A percentile compares a stretch with the other conserved stretches of the same genome.
These are phyloP conservation scores for Lagenidium sp. DNA, from an alignment of 352 stramenopile genomes.

Conservation along the genomic window DNA sequence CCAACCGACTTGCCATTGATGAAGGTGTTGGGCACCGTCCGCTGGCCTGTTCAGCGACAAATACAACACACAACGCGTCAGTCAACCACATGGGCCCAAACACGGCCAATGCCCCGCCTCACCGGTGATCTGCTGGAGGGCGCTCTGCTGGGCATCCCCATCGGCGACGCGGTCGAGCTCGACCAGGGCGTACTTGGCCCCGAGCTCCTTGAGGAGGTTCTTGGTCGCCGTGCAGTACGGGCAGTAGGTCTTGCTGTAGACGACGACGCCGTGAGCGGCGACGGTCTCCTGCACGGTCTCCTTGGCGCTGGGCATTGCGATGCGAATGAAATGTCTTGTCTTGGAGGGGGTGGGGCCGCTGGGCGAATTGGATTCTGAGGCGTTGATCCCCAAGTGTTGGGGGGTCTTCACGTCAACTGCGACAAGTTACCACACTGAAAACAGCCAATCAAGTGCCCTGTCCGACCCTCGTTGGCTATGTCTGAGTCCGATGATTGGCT, in stretches of 20 bases:
- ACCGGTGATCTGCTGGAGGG: constrained; percentile 49
- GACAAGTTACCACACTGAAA: too few relatives aligned
- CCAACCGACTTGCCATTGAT: constrained; percentile 92
- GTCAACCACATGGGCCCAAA: too few relatives aligned
- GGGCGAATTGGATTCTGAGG: too few relatives aligned
- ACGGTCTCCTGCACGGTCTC: constrained; percentile 63
- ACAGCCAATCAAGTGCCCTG: too few relatives aligned
- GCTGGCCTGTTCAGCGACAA: constrained; percentile 89
- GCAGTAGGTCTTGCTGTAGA: constrained; percentile 95
- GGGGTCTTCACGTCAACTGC: too few relatives aligned
- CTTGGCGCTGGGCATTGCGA: constrained; percentile 53
- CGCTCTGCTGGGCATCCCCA: constrained; percentile 48
- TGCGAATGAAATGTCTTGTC: too few relatives aligned
- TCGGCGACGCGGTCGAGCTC: constrained; percentile 47
- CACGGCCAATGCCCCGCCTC: too few relatives aligned
- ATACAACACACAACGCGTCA: too few relatives aligned
- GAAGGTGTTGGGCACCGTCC: constrained; percentile 97
- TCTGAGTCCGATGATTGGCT: too few relatives aligned
- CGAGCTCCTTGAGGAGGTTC: constrained; percentile 40
- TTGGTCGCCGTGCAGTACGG: constrained; percentile 88
- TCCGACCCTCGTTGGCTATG: too few relatives aligned
- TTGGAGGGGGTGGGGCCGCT: too few relatives aligned
- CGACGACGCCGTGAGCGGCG: constrained; percentile 34
- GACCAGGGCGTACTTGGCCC: constrained; percentile 41
- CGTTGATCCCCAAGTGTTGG: too few relatives aligned